These are phyloP conservation scores for Microdochium trichocladiopsis DNA, from an alignment of 2,329 filamentous ascomycete species.

Conservation along the genomic window DNA sequence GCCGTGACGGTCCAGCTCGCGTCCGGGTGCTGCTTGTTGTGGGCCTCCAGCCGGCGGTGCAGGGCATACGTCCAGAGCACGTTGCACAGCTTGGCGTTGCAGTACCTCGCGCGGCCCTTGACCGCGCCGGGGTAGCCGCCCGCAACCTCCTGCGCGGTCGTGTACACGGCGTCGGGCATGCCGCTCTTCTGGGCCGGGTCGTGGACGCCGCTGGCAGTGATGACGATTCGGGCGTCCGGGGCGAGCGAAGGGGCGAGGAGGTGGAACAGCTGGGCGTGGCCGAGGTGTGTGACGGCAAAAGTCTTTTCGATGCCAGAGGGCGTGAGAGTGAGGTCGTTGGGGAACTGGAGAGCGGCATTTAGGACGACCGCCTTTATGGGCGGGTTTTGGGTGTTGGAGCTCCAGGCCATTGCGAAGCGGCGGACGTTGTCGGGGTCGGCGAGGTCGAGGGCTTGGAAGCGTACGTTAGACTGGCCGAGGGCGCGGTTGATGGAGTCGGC, in stretches of 20 bases:
- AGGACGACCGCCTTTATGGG: constrained; percentile 36
- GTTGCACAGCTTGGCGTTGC: constrained; percentile 38
- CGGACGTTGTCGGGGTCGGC: constrained; percentile 28
- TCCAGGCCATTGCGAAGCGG: constrained; percentile 29
- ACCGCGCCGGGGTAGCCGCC: constrained; percentile 22
- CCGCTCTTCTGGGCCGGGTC: constrained; percentile 34
- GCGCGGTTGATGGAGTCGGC: constrained; percentile 33
- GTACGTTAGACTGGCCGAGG: constrained; percentile 28
- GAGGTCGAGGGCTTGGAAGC: constrained; percentile 36
- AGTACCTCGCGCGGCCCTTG: constrained; percentile 30
- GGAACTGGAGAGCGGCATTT: constrained; percentile 40
- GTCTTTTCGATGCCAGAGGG: constrained; percentile 36
- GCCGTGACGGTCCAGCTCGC: constrained; percentile 28
- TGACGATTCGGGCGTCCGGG: constrained; percentile 30
- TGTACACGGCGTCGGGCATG: constrained; percentile 34
- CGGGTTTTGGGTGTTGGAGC: constrained; percentile 19
- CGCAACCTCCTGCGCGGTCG: constrained; percentile 34
- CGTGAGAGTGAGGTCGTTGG: constrained; percentile 21
- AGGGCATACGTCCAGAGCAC: constrained; percentile 40
- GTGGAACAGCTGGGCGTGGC: constrained; percentile 41
- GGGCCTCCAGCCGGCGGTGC: constrained; percentile 21
- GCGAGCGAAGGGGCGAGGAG: constrained; percentile 33
- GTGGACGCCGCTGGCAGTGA: constrained; percentile 37
- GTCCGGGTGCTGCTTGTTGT: constrained; percentile 1
- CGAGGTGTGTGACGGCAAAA: constrained; percentile 42